A percentile compares a stretch with the other conserved stretches of the same genome.
Evolutionary conservation across 306 rosid genomes (phyloP).

Genomic region (Ormosia semicastrata): DNA sequence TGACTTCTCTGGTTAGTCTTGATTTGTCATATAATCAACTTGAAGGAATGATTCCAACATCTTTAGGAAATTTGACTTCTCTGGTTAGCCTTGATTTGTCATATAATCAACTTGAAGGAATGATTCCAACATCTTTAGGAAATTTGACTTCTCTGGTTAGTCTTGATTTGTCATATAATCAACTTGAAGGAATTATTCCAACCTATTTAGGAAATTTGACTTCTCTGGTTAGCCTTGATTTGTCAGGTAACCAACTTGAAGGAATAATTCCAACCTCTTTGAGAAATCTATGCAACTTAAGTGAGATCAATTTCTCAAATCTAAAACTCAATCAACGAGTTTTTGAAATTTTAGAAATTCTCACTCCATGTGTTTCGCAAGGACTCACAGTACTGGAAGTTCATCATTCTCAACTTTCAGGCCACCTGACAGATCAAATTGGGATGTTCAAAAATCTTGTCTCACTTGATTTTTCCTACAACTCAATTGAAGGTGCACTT

Average conservation of each 20-base stretch:
- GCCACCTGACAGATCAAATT: not conserved
- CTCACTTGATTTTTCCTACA: rapidly evolving
- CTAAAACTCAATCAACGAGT: not conserved
- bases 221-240: too few species aligned
- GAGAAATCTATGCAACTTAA: slow-evolving; percentile 19
- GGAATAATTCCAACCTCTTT: not conserved
- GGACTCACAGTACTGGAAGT: not conserved
- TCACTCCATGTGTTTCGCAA: not conserved
- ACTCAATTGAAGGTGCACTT: not conserved
- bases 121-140: not conserved
- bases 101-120: not conserved
- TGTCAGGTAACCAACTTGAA: not conserved
- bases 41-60: not conserved
- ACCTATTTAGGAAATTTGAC: not conserved
- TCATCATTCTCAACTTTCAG: not conserved
- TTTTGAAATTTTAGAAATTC: not conserved
- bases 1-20: slow-evolving; percentile 7
- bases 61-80: too few species aligned
- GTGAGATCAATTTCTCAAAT: not conserved
- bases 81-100: not conserved
- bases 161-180: not conserved
- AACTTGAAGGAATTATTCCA: not conserved
- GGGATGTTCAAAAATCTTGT: not conserved
- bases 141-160: not conserved
- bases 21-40: not conserved